These are phyloP conservation scores for Aspergillus ustus DNA, from an alignment of 2,329 filamentous ascomycete genomes.

Conservation along the genomic window DNA sequence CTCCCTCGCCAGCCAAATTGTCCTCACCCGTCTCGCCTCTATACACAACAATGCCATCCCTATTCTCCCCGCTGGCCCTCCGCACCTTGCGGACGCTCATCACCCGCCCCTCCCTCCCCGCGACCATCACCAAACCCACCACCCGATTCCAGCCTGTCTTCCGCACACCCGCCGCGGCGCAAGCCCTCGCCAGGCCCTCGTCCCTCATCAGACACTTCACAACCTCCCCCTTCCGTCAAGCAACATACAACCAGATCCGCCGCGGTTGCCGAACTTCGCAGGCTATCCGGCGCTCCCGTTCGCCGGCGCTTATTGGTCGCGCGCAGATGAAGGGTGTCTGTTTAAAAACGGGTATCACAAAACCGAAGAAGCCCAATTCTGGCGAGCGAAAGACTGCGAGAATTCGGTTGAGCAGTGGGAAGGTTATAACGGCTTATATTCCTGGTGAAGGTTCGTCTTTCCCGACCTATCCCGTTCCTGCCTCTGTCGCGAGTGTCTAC, in stretches of 20 bases:
- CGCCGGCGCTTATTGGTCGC: slow-evolving; percentile 76
- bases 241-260: slow-evolving; percentile 75
- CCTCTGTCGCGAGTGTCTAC: neutral
- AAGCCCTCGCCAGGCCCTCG: slow-evolving; percentile 13
- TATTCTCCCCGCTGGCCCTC: slow-evolving; percentile 40
- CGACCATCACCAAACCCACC: slow-evolving; percentile 29
- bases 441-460: slow-evolving; percentile 75
- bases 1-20: neutral
- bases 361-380: slow-evolving; percentile 99
- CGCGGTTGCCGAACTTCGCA: slow-evolving; percentile 79
- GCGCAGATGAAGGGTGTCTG: slow-evolving; percentile 95
- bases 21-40: neutral
- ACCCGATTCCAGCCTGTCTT: slow-evolving; percentile 35
- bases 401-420: slow-evolving; percentile 84
- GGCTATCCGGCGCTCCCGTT: slow-evolving; percentile 81
- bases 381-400: slow-evolving; percentile 95
- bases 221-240: slow-evolving; percentile 60
- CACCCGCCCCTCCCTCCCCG: slow-evolving; percentile 31
- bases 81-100: slow-evolving; percentile 40
- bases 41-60: slow-evolving; percentile 37
- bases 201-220: slow-evolving; percentile 54
- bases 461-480: neutral
- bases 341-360: slow-evolving; percentile 87
- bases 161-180: slow-evolving; percentile 33
- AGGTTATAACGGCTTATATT: slow-evolving; percentile 89